Conservation (phyloP, 768 basidiomycete genomes). For the Boletus pseudo-olivaceus region DNA sequence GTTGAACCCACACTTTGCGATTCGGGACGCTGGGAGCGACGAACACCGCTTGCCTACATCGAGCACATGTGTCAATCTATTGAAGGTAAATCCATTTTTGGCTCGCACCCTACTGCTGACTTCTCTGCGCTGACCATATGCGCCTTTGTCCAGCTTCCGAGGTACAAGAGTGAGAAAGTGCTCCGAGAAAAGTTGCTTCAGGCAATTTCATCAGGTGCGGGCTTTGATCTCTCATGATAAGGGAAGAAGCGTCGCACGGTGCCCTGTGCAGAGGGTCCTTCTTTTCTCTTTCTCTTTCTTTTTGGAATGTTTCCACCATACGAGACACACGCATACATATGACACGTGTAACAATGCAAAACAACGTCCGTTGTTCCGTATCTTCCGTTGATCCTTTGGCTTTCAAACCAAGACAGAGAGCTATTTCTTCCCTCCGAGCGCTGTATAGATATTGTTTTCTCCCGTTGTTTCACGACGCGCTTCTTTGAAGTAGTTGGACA, state of each 20-base stretch:
- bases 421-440: conserved; percentile 26
- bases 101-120: neutral
- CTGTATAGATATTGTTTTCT: conserved; percentile 27
- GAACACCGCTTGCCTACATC: conserved; percentile 67
- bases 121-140: neutral
- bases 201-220: conserved; percentile 83
- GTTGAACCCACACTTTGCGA: conserved; percentile 83
- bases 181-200: conserved; percentile 77
- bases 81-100: conserved; percentile 57
- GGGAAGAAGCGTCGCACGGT: neutral
- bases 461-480: conserved; percentile 42
- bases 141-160: conserved; percentile 52
- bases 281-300: neutral
- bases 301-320: neutral
- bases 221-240: conserved; percentile 83
- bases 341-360: conserved; percentile 7
- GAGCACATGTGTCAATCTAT: conserved; percentile 88
- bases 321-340: neutral
- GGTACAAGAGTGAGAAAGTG: conserved; percentile 58
- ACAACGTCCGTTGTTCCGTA: neutral
- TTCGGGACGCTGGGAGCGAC: conserved; percentile 77
- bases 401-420: neutral
- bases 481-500: conserved; percentile 78
- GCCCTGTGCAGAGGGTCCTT: neutral
- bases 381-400: conserved; percentile 15